Evolutionary conservation across 768 basidiomycete species (phyloP).

Genomic region (Calocybe gangraenosa): DNA sequence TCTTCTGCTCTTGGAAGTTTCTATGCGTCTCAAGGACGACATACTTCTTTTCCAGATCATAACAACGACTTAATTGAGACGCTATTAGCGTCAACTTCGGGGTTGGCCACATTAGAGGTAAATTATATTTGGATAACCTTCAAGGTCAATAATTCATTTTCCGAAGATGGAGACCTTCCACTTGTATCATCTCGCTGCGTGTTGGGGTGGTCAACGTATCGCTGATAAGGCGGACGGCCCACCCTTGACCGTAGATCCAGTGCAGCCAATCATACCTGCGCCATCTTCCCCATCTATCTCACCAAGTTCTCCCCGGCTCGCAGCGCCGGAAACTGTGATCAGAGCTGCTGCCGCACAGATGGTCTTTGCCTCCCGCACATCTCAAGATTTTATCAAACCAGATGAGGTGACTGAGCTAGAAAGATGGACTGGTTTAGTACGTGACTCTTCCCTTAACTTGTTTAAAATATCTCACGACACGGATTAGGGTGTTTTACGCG

Average conservation of each 20-base stretch:
- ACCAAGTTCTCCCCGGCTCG: constrained; percentile 17
- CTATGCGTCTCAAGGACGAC: constrained; percentile 83
- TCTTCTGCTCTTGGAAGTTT: constrained; percentile 42
- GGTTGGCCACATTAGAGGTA: constrained; percentile 71
- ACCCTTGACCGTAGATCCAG: constrained; percentile 43
- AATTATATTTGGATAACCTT: constrained; percentile 6
- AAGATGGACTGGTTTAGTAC: constrained; percentile 51
- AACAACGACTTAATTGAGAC: constrained; percentile 61
- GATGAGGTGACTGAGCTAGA: constrained; percentile 56
- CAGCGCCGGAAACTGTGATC: constrained; percentile 38
- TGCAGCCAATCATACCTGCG: constrained; percentile 31
- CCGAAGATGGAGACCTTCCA: constrained; percentile 83
- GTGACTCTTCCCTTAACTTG: constrained; percentile 8
- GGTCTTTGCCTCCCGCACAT: constrained; percentile 74
- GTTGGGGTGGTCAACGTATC: constrained; percentile 45
- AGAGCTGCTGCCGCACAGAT: constrained; percentile 79
- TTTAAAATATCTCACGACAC: constrained; percentile 9
- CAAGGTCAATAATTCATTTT: neutral
- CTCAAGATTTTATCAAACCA: constrained; percentile 73
- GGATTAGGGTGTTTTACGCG: constrained; percentile 49
- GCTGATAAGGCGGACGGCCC: constrained; percentile 23
- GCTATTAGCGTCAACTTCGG: constrained; percentile 43
- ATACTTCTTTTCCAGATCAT: constrained; percentile 75
- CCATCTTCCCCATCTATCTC: constrained; percentile 18
- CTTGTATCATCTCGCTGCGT: constrained; percentile 71